Conservation (phyloP, 164 flowering plant genomes). For the Kalanchoe fedtschenkoi region DNA sequence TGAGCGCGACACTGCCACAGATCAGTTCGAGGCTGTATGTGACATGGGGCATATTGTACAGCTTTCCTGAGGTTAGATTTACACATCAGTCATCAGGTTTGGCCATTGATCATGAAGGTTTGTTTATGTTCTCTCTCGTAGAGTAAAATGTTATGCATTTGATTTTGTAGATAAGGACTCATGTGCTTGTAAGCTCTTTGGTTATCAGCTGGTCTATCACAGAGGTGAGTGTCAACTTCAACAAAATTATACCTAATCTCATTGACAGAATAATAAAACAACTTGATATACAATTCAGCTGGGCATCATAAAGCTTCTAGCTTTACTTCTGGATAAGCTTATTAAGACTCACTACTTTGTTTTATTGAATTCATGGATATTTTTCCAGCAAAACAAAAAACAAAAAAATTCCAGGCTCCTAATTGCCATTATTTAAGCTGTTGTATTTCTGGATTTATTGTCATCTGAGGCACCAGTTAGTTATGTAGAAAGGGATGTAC, state of each 20-base stretch:
- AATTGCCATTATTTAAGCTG: too few relatives aligned
- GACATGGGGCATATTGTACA: conserved; percentile 79
- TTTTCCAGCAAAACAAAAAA: too few relatives aligned
- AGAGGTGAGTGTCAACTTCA: conserved; percentile 31
- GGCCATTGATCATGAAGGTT: not conserved
- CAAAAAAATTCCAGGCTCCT: too few relatives aligned
- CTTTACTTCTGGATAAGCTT: too few relatives aligned
- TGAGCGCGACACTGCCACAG: conserved; percentile 84
- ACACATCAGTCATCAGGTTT: not conserved
- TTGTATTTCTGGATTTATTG: too few relatives aligned
- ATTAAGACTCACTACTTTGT: too few relatives aligned
- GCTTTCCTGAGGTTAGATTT: conserved; percentile 73
- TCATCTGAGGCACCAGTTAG: too few relatives aligned
- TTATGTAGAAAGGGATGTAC: not conserved
- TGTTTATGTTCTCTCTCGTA: not conserved
- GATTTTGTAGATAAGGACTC: conserved; percentile 44
- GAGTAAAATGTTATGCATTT: not conserved
- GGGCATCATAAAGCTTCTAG: not conserved
- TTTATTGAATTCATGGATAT: too few relatives aligned
- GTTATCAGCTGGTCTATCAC: conserved; percentile 96
- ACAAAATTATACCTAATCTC: not conserved
- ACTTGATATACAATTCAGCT: not conserved
- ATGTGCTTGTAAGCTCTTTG: conserved; percentile 64
- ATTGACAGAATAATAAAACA: not conserved
- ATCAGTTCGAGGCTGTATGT: conserved; percentile 73